Evolutionary conservation across 2,329 filamentous ascomycete genomes (phyloP).

Genomic region (Colletotrichum tabaci): DNA sequence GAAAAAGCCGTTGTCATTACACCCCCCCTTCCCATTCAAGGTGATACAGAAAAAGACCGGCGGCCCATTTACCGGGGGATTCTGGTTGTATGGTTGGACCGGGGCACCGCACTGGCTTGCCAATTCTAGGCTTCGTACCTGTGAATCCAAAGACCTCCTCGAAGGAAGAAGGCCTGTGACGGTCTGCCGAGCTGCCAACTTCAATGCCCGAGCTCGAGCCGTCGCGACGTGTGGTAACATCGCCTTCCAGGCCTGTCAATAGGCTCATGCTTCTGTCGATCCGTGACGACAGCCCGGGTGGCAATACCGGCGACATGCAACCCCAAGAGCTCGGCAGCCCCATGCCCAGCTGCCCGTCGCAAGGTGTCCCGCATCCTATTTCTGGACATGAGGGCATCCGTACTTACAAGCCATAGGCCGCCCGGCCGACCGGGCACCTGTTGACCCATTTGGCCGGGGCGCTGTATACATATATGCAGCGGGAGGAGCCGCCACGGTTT

Average conservation of each 20-base stretch:
- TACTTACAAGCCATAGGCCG: background rate
- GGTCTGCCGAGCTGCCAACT: background rate
- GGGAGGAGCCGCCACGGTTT: conserved; percentile 32
- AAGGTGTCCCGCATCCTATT: background rate
- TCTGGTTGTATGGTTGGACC: background rate
- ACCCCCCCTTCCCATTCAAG: background rate
- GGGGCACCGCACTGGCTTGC: background rate
- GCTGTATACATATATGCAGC: background rate
- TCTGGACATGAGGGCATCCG: background rate
- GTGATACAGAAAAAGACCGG: background rate
- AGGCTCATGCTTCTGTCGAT: background rate
- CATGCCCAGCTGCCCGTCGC: background rate
- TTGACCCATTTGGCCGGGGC: conserved; percentile 9
- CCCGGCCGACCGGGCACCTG: background rate
- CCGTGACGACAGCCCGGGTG: background rate
- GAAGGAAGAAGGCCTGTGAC: background rate
- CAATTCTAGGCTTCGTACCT: background rate
- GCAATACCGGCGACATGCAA: background rate
- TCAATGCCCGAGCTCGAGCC: no score
- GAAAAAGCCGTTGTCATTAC: background rate
- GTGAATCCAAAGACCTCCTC: background rate
- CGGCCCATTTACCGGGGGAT: background rate
- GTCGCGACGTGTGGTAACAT: background rate
- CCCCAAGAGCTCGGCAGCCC: background rate
- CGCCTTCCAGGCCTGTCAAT: background rate